Evolutionary conservation across 1,284 basidiomycete genomes (phyloP), one percentile per base, ranked within the genome.

Genomic region (Microbotryum silenes-acaulis): DNA sequence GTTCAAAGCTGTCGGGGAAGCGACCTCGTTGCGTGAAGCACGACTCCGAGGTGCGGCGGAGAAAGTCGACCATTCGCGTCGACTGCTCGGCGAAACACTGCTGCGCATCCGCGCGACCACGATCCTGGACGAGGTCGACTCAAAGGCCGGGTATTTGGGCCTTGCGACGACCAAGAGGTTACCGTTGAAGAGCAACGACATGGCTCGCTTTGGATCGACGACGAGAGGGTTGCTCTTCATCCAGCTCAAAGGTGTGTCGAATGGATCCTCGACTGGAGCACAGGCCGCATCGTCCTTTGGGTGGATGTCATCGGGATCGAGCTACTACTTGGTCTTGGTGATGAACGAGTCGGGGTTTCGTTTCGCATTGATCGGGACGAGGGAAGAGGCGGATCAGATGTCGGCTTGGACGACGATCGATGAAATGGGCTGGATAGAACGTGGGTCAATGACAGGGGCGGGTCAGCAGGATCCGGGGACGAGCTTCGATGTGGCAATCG

Each of bases 341-440:
- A 29, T 63, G 45, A 29, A 51, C 25, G 67, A 64, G 16, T 54
- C 61, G 4, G 64, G 66, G 10, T 37, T 69, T 20, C 44, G 62
- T 18, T 54, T 64, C n/a, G 65, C 60, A 18, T 44, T 69, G 27
- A 31, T 67, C 1, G 23, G 53, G 1, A 56, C 57, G 44, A 44
- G 51, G 9, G 65, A 64, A 31, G 48, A n/a, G 9, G 55, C 31
- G 23, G 67, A 69, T 8, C 48, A 45, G 18, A 29, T 48, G 23
- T 60, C 48, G 25, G 42, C 47, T 1, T 68, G 62, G 62, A 80
- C 87, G 75, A 76, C 82, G 33, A 82, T 89, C 78, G 80, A 82
- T 60, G 86, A 89, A 70, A 84, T 89, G 57, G 86, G 83, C 2
- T 90, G 86, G 86, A 75, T 90, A 49, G 83, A 89, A 20, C 51